phyloP scores from a whole-genome alignment of 2,329 filamentous ascomycete species.

The Pyricularia grisea region DNA sequence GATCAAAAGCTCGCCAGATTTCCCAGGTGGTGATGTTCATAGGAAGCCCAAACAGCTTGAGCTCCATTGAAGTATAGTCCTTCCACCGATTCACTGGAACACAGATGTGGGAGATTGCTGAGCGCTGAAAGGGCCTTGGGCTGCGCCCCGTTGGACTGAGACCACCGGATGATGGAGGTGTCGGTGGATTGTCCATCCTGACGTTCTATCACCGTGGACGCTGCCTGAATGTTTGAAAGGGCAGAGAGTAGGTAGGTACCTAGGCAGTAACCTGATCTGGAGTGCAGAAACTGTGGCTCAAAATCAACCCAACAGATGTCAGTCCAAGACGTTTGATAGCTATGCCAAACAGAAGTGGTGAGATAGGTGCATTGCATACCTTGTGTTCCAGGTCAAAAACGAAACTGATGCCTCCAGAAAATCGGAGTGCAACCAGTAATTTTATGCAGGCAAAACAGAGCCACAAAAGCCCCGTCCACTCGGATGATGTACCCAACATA shows the following conservation, averaged over 20 bases:
- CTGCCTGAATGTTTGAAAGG: not conserved
- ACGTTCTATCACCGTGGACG: not conserved
- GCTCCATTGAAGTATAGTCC: not conserved
- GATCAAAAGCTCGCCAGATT: slow-evolving; percentile 40
- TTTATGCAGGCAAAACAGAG: not conserved
- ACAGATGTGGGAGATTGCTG: not conserved
- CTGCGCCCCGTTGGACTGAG: not conserved
- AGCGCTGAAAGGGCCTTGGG: not conserved
- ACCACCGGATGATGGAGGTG: not conserved
- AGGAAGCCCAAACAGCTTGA: slow-evolving; percentile 25
- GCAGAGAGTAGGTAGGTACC: not conserved
- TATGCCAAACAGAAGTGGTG: not conserved
- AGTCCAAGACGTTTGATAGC: not conserved
- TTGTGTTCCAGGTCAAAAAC: not conserved
- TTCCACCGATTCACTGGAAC: slow-evolving; percentile 2
- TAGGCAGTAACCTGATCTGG: not conserved
- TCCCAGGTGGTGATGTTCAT: slow-evolving; percentile 25
- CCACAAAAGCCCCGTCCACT: not conserved
- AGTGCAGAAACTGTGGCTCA: not conserved
- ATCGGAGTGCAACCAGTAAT: too few species aligned
- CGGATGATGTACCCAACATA: not conserved
- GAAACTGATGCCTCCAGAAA: too few species aligned
- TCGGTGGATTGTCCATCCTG: not conserved
- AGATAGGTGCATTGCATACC: not conserved
- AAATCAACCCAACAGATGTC: not conserved